These are phyloP conservation scores for Dissophora globulifera DNA, from an alignment of 192 early-diverging fungal species.

Conservation along the genomic window DNA sequence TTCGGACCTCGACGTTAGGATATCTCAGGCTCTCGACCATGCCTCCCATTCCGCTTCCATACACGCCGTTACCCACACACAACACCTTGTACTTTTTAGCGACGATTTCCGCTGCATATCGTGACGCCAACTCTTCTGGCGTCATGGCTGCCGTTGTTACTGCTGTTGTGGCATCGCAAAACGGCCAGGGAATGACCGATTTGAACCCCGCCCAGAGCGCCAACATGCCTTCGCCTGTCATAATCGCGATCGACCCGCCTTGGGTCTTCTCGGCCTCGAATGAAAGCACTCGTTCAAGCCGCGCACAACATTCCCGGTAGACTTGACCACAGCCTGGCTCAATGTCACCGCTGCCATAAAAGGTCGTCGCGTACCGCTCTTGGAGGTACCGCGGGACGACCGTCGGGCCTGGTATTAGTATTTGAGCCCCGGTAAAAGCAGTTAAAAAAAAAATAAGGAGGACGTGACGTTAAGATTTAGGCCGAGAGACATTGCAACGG, in stretches of 20 bases:
- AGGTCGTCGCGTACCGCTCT: constrained; percentile 19
- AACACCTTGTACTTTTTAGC: constrained; percentile 21
- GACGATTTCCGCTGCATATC: too few species aligned
- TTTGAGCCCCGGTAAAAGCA: too few species aligned
- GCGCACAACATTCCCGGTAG: constrained; percentile 22
- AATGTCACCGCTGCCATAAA: constrained; percentile 47
- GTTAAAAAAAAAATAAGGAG: background rate
- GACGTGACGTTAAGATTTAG: too few species aligned
- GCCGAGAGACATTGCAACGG: too few species aligned
- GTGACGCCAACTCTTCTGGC: too few species aligned
- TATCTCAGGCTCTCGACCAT: constrained; percentile 44
- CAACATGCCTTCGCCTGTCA: constrained; percentile 47
- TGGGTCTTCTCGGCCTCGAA: constrained; percentile 5
- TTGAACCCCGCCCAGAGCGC: constrained; percentile 46
- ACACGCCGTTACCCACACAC: constrained; percentile 41
- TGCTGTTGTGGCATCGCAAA: background rate
- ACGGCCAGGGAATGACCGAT: constrained; percentile 45
- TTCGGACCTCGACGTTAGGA: constrained; percentile 27
- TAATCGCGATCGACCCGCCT: constrained; percentile 34
- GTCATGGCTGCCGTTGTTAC: too few species aligned
- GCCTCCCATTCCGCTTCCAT: constrained; percentile 34
- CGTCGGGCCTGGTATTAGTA: constrained; percentile 48
- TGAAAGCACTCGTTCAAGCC: constrained; percentile 1
- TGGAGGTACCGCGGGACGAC: constrained; percentile 25
- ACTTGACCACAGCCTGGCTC: constrained; percentile 11